A percentile compares a stretch with the other conserved stretches of the same genome.
These are phyloP conservation scores for Thermomyces lanuginosus DNA, from an alignment of 2,329 filamentous ascomycete species.

Conservation along the genomic window DNA sequence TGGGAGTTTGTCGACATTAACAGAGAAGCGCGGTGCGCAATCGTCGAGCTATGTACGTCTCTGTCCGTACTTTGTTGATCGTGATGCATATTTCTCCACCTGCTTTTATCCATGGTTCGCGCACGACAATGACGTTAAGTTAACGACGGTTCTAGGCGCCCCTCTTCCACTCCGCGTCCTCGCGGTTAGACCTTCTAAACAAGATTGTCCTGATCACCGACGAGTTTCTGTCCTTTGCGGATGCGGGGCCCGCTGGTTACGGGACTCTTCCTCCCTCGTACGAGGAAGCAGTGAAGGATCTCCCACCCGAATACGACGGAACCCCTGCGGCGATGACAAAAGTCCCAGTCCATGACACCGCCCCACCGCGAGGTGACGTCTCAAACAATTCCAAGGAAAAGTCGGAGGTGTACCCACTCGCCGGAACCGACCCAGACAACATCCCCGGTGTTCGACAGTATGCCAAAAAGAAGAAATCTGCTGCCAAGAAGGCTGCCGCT, in stretches of 20 bases:
- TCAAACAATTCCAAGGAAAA: background rate
- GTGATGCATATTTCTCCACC: no score
- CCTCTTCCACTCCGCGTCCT: slow-evolving; percentile 1
- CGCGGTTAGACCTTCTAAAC: slow-evolving; percentile 3
- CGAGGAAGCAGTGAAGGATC: slow-evolving; percentile 16
- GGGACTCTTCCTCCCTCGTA: slow-evolving; percentile 17
- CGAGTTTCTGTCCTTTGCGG: slow-evolving; percentile 4
- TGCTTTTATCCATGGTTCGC: no score
- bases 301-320: slow-evolving; percentile 18
- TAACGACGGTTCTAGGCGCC: background rate
- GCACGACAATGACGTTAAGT: no score
- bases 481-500: slow-evolving; percentile 7
- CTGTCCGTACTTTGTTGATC: background rate
- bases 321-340: slow-evolving; percentile 2
- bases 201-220: slow-evolving; percentile 3
- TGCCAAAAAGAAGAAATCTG: slow-evolving; percentile 16
- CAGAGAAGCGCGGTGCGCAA: no score
- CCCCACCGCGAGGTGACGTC: background rate
- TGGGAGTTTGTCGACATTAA: no score
- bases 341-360: background rate
- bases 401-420: no score
- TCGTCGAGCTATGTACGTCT: no score
- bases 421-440: slow-evolving; percentile 5
- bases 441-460: slow-evolving; percentile 17
- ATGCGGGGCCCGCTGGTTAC: slow-evolving; percentile 9